Conservation (phyloP, 345 rosid species). For the Clausena lansium region DNA sequence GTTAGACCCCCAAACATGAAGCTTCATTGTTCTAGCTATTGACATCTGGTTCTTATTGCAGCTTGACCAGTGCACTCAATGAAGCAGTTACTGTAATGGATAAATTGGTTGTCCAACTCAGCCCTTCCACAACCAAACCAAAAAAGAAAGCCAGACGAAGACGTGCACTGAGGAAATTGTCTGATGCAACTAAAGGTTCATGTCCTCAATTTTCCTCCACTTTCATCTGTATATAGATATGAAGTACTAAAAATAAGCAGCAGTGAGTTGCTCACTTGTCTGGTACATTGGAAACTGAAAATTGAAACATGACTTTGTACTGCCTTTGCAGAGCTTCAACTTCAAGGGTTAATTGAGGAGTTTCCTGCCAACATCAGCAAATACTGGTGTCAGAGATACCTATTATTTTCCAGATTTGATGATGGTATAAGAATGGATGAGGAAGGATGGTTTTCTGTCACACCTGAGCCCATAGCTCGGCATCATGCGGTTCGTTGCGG, state of each 20-base stretch:
- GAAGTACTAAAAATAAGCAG: not conserved
- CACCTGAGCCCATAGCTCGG: constrained; percentile 82
- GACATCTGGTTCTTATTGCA: constrained; percentile 31
- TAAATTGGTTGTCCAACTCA: constrained; percentile 23
- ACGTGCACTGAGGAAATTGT: constrained; percentile 31
- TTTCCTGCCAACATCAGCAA: constrained; percentile 46
- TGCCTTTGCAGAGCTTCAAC: constrained; percentile 40
- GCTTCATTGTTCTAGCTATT: constrained; percentile 1
- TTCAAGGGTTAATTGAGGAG: constrained; percentile 39
- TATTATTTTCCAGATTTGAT: constrained; percentile 74
- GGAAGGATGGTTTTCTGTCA: constrained; percentile 99
- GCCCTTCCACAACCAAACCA: constrained; percentile 23
- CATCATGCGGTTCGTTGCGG: constrained; percentile 80
- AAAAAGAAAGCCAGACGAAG: constrained; percentile 56
- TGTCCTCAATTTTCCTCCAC: not conserved
- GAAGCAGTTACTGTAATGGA: constrained; percentile 32
- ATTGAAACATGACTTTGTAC: not conserved
- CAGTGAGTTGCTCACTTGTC: not conserved
- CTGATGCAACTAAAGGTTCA: constrained; percentile 41
- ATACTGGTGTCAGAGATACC: constrained; percentile 88
- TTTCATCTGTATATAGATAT: not conserved
- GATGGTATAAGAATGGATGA: constrained; percentile 87
- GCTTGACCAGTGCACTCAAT: constrained; percentile 32
- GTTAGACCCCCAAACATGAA: not conserved
- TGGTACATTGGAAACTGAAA: not conserved